Conservation (phyloP, 441 rosid species). For the Syzygium syzygioides region DNA sequence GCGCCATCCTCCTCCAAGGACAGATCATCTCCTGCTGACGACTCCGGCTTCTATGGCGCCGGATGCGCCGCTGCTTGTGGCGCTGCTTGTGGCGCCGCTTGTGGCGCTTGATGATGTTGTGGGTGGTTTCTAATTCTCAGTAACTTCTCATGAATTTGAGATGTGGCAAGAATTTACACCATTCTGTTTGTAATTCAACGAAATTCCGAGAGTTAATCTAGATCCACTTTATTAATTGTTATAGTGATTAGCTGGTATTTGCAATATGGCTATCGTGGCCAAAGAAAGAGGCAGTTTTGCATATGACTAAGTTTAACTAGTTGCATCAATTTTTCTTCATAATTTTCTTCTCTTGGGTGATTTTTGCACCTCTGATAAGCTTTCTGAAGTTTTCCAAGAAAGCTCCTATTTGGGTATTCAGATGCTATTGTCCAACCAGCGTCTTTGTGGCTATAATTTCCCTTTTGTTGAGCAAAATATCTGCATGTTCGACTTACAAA, state of each 20-base stretch:
- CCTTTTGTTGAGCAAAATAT: not conserved
- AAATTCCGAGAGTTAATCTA: not conserved
- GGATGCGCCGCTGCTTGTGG: slow-evolving; percentile 4
- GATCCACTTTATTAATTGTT: not conserved
- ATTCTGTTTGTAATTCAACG: not conserved
- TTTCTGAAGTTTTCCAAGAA: not conserved
- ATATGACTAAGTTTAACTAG: not conserved
- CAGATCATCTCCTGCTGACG: not conserved
- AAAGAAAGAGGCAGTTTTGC: not conserved
- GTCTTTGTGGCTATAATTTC: not conserved
- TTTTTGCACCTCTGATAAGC: not conserved
- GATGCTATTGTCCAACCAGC: not conserved
- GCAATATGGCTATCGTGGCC: not conserved
- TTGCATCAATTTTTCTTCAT: not conserved
- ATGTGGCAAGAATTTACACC: not conserved
- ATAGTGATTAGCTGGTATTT: not conserved
- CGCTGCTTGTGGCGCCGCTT: not conserved
- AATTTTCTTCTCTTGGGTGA: not conserved
- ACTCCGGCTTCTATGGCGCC: not conserved
- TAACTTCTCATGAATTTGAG: not conserved
- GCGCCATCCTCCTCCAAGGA: slow-evolving; percentile 6
- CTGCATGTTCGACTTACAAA: not conserved
- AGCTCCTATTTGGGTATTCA: not conserved
- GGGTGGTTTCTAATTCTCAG: not conserved
- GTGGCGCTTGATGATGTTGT: slow-evolving; percentile 1